Evolutionary conservation across 352 stramenopile genomes (phyloP).

Genomic region (Plasmopara viticola): DNA sequence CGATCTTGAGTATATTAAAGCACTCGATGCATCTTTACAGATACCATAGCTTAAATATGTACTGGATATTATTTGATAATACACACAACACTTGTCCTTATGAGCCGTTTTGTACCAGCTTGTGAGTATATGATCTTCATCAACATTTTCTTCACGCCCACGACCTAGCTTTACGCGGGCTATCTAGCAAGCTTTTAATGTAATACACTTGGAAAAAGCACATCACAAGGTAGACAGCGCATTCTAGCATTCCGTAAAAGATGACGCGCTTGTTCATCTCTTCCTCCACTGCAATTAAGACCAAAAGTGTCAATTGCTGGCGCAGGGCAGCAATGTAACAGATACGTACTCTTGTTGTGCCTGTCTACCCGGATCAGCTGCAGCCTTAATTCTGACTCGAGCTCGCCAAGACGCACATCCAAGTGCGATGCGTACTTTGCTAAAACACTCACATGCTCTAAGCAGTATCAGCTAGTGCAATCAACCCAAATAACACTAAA

Average conservation of each 20-base stretch:
- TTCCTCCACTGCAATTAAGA: slow-evolving; percentile 46
- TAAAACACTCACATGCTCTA: slow-evolving; percentile 73
- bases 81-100: too few species aligned
- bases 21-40: slow-evolving; percentile 47
- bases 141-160: slow-evolving; percentile 33
- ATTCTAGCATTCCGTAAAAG: slow-evolving; percentile 70
- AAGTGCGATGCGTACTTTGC: slow-evolving; percentile 79
- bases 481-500: not conserved
- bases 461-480: slow-evolving; percentile 2
- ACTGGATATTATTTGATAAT: not conserved
- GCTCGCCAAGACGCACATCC: slow-evolving; percentile 68
- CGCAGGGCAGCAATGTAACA: too few species aligned
- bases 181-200: slow-evolving; percentile 69
- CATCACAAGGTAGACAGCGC: slow-evolving; percentile 58
- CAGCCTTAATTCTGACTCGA: slow-evolving; percentile 72
- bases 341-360: slow-evolving; percentile 53
- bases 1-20: slow-evolving; percentile 55
- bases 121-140: not conserved
- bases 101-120: too few species aligned
- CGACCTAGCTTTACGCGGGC: slow-evolving; percentile 36
- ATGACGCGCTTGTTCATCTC: slow-evolving; percentile 70
- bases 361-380: slow-evolving; percentile 71
- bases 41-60: slow-evolving; percentile 8
- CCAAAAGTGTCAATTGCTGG: too few species aligned
- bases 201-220: slow-evolving; percentile 73